Percentiles rank a stretch among this genome's conserved stretches.
These are phyloP conservation scores for Fusarium secorum DNA, from an alignment of 2,329 filamentous ascomycete species.

Conservation along the genomic window DNA sequence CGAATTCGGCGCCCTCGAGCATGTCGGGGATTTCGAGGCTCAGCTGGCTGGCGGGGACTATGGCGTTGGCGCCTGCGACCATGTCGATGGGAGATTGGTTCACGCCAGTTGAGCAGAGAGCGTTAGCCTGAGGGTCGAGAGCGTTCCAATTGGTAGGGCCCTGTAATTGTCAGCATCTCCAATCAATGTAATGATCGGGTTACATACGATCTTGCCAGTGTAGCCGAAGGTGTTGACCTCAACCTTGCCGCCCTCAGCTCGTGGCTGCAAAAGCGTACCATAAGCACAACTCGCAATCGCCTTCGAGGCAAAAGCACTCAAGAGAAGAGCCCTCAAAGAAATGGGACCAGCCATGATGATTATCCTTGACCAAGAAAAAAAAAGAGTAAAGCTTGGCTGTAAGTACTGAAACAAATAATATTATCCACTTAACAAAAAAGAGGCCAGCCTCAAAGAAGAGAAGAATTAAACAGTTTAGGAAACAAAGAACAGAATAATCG, in stretches of 20 bases:
- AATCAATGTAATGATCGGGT: background rate
- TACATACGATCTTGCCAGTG: conserved; percentile 11
- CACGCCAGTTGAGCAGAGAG: conserved; percentile 56
- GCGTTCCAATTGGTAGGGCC: conserved; percentile 63
- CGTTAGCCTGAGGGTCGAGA: conserved; percentile 52
- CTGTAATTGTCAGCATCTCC: background rate
- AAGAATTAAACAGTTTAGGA: background rate
- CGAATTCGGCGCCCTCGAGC: conserved; percentile 52
- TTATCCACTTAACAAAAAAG: conserved; percentile 6
- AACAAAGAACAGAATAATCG: conserved; percentile 12
- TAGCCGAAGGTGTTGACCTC: conserved; percentile 48
- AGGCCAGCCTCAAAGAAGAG: conserved; percentile 24
- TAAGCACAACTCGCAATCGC: conserved; percentile 50
- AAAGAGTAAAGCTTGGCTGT: background rate
- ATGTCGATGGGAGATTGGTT: conserved; percentile 67
- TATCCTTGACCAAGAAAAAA: background rate
- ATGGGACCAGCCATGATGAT: conserved; percentile 24
- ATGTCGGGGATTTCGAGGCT: conserved; percentile 47
- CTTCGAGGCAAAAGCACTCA: conserved; percentile 27
- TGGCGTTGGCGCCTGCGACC: conserved; percentile 40
- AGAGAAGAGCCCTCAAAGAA: background rate
- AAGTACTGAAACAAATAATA: background rate
- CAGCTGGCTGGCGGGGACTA: conserved; percentile 45
- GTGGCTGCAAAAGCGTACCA: conserved; percentile 48
- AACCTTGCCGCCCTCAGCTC: conserved; percentile 44